Evolutionary conservation across 768 basidiomycete genomes (phyloP).

Genomic region (Kwoniella dejecticola): DNA sequence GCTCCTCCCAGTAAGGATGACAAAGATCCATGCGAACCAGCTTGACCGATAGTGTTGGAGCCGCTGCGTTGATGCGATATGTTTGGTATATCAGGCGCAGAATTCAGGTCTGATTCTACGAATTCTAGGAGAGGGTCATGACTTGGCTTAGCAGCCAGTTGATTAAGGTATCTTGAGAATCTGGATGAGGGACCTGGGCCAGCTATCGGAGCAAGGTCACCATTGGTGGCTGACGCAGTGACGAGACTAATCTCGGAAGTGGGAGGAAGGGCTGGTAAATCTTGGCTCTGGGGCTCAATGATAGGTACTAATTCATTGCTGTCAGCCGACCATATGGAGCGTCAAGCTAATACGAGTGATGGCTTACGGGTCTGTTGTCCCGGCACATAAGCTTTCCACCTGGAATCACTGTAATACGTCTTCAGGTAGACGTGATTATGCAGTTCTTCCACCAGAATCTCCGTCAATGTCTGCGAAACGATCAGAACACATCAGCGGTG

Average conservation of each 20-base stretch:
- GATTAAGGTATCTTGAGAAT: constrained; percentile 54
- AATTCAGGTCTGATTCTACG: constrained; percentile 38
- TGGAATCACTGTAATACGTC: constrained; percentile 90
- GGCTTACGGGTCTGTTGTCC: constrained; percentile 75
- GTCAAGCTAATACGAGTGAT: not conserved
- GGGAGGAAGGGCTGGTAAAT: constrained; percentile 7
- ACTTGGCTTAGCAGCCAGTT: constrained; percentile 52
- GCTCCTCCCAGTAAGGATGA: constrained; percentile 13
- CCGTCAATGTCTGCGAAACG: constrained; percentile 73
- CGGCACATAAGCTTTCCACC: constrained; percentile 81
- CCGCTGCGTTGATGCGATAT: constrained; percentile 23
- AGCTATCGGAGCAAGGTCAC: constrained; percentile 4
- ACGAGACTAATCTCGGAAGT: constrained; percentile 12
- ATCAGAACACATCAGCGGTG: too few relatives aligned
- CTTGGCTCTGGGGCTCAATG: constrained; percentile 42
- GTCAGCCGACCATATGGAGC: not conserved
- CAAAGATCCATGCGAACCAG: constrained; percentile 33
- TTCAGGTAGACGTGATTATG: constrained; percentile 97
- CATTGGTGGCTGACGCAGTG: constrained; percentile 18
- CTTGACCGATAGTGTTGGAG: constrained; percentile 27
- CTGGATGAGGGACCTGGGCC: constrained; percentile 38
- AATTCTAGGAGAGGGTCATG: constrained; percentile 55
- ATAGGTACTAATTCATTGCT: constrained; percentile 29
- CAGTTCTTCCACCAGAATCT: constrained; percentile 91
- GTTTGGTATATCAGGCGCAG: constrained; percentile 17